Evolutionary conservation across 202 grass and related monocot genomes (phyloP).

Genomic region (Dendrocalamus latiflorus): DNA sequence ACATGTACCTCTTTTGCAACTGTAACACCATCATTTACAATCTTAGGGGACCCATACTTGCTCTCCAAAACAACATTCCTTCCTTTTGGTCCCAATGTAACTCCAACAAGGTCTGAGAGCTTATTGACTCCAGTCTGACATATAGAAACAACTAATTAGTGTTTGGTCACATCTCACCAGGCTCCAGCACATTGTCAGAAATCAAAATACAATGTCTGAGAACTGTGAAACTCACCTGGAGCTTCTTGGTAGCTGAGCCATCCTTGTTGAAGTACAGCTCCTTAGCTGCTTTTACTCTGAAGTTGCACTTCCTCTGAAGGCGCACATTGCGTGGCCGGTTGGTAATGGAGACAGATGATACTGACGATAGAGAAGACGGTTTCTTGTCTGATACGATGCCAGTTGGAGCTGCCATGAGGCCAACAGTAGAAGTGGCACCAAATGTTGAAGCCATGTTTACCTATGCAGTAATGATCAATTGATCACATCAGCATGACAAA

Average conservation of each 20-base stretch:
- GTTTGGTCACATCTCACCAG: background rate
- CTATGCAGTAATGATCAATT: background rate
- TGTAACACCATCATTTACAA: slow-evolving; percentile 98
- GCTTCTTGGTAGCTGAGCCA: slow-evolving; percentile 84
- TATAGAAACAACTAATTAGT: slow-evolving; percentile 12
- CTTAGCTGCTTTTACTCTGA: slow-evolving; percentile 84
- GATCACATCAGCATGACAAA: slow-evolving; percentile 9
- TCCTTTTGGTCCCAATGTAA: slow-evolving; percentile 93
- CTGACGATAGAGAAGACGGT: slow-evolving; percentile 33
- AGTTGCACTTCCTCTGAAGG: slow-evolving; percentile 54
- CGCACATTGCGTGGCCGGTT: slow-evolving; percentile 28
- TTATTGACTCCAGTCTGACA: slow-evolving; percentile 90
- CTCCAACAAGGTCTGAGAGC: slow-evolving; percentile 91
- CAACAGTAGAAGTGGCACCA: slow-evolving; percentile 59
- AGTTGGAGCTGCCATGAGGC: slow-evolving; percentile 63
- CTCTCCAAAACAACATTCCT: slow-evolving; percentile 99
- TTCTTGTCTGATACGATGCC: slow-evolving; percentile 42
- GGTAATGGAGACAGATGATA: slow-evolving; percentile 36
- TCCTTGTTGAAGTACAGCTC: slow-evolving; percentile 99
- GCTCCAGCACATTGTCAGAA: background rate
- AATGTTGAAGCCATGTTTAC: slow-evolving; percentile 78
- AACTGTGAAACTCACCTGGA: slow-evolving; percentile 52
- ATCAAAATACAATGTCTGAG: background rate
- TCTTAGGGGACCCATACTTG: slow-evolving; percentile 98
- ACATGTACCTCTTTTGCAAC: slow-evolving; percentile 82